These are phyloP conservation scores for Boletellus deceptivus DNA, from an alignment of 1,284 basidiomycete genomes.

Conservation along the genomic window DNA sequence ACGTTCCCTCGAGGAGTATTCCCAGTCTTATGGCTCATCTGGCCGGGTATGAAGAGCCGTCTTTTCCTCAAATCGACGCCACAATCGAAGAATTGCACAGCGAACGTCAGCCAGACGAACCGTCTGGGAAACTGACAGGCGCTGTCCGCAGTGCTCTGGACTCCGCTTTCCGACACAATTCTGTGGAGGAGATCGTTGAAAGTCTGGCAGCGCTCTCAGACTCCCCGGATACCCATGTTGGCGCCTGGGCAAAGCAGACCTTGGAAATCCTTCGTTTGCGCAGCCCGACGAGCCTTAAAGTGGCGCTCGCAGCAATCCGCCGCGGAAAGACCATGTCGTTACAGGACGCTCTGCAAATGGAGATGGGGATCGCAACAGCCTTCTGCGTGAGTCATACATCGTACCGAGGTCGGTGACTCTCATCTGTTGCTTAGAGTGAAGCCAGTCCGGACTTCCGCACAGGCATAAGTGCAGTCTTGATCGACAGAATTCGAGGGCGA, in stretches of 20 bases:
- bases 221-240: constrained; percentile 46
- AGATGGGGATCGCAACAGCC: constrained; percentile 75
- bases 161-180: constrained; percentile 66
- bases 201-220: constrained; percentile 50
- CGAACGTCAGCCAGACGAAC: constrained; percentile 60
- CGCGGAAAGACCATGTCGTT: constrained; percentile 64
- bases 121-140: constrained; percentile 56
- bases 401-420: constrained; percentile 7
- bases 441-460: constrained; percentile 79
- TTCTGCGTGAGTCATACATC: constrained; percentile 62
- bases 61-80: constrained; percentile 48
- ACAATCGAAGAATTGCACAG: constrained; percentile 68
- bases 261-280: constrained; percentile 62
- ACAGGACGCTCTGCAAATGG: constrained; percentile 74
- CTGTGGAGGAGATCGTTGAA: constrained; percentile 68
- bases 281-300: constrained; percentile 89
- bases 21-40: constrained; percentile 65
- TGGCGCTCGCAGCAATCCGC: constrained; percentile 77
- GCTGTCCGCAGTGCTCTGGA: constrained; percentile 75
- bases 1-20: constrained; percentile 73
- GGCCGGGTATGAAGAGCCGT: constrained; percentile 55
- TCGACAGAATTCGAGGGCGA: constrained; percentile 53
- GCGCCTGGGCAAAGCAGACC: constrained; percentile 75
- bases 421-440: constrained; percentile 49
- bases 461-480: constrained; percentile 75